A percentile compares a stretch with the other conserved stretches of the same genome.
Conservation (phyloP, 352 stramenopile species). For the Pilasporangium apinafurcum region DNA sequence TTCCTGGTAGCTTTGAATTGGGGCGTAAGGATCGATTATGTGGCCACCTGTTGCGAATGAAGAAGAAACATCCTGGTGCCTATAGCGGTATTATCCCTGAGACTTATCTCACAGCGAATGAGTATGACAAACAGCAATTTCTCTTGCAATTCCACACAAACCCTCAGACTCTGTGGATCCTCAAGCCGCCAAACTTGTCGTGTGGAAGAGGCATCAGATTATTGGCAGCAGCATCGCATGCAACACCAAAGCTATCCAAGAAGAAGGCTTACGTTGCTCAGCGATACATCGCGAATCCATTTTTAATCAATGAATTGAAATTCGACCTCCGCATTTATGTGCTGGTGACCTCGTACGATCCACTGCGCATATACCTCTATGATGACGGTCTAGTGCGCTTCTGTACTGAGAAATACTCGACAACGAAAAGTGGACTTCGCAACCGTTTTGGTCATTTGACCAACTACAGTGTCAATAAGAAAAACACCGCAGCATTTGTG, state of each 20-base stretch:
- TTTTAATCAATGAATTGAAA: constrained; percentile 87
- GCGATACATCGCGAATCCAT: constrained; percentile 74
- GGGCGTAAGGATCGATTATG: constrained; percentile 72
- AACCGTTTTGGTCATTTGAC: constrained; percentile 88
- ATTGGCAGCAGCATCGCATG: constrained; percentile 28
- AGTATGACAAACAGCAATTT: constrained; percentile 68
- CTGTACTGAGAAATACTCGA: constrained; percentile 79
- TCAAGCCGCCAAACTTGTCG: constrained; percentile 75
- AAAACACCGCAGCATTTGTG: constrained; percentile 67
- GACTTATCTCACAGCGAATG: constrained; percentile 62
- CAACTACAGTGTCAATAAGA: constrained; percentile 92
- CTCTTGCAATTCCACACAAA: constrained; percentile 33
- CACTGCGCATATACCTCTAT: constrained; percentile 82
- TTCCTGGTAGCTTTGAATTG: constrained; percentile 70
- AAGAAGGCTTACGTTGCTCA: constrained; percentile 71
- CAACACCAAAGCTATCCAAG: constrained; percentile 46
- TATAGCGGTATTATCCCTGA: constrained; percentile 60
- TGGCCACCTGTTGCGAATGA: constrained; percentile 47
- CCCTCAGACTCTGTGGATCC: constrained; percentile 58
- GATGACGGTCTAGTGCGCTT: constrained; percentile 85
- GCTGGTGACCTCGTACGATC: constrained; percentile 81
- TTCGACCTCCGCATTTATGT: constrained; percentile 91
- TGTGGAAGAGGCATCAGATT: constrained; percentile 78
- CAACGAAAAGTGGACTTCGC: constrained; percentile 47
- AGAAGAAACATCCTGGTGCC: constrained; percentile 42